Conservation (phyloP, 2,329 filamentous ascomycete genomes). For the Aspergillus oerlinghausenensis region DNA sequence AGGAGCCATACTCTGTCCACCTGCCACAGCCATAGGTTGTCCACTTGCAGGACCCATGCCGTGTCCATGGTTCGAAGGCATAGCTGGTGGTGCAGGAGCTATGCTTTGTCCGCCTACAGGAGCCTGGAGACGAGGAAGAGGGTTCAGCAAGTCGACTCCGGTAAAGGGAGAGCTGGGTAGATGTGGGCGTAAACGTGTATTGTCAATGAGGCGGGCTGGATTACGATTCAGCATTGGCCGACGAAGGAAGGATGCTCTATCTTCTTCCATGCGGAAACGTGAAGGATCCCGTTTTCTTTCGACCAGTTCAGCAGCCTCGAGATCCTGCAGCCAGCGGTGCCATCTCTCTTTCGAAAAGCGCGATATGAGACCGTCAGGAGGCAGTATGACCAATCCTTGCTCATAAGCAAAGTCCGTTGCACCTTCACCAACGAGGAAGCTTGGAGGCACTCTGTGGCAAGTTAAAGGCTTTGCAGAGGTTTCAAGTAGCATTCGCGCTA, state of each 20-base stretch:
- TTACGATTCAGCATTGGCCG: conserved; percentile 16
- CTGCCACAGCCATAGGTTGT: not conserved
- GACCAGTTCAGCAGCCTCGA: conserved; percentile 57
- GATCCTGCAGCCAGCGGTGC: conserved; percentile 68
- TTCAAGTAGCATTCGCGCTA: conserved; percentile 80
- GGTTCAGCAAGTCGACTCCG: not conserved
- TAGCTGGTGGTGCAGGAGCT: not conserved
- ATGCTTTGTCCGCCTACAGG: not conserved
- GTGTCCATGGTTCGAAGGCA: not conserved
- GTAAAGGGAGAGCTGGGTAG: not conserved
- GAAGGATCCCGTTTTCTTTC: conserved; percentile 25
- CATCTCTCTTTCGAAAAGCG: conserved; percentile 74
- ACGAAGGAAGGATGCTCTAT: conserved; percentile 17
- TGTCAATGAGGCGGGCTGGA: conserved; percentile 14
- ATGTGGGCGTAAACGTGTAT: not conserved
- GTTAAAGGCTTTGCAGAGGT: conserved; percentile 71
- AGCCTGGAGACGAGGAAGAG: not conserved
- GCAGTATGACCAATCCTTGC: conserved; percentile 67
- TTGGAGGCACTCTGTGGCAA: conserved; percentile 83
- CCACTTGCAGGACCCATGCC: not conserved
- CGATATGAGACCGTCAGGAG: conserved; percentile 74
- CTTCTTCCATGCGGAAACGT: conserved; percentile 18
- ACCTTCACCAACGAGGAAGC: conserved; percentile 80
- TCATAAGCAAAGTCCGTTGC: conserved; percentile 82
- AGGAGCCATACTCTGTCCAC: not conserved